These are phyloP conservation scores for Plantago coronopus DNA, from an alignment of 305 asterid species.

Conservation along the genomic window DNA sequence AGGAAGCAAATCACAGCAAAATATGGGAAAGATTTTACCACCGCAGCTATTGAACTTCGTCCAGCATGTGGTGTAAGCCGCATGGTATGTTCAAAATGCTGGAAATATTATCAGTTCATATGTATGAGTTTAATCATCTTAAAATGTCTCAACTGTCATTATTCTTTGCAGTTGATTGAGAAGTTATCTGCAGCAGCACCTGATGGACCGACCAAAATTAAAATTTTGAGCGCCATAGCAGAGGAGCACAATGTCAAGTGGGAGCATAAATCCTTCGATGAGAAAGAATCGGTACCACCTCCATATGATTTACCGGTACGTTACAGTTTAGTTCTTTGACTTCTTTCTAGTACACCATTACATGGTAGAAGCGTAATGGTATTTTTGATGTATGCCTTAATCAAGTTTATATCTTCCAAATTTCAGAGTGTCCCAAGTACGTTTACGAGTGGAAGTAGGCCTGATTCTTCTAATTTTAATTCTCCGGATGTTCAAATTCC, in stretches of 20 bases:
- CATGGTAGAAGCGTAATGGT: constrained; percentile 5
- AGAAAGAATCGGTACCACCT: constrained; percentile 33
- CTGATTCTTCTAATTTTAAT: constrained; percentile 35
- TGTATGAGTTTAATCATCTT: constrained; percentile 7
- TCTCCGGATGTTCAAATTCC: constrained; percentile 35
- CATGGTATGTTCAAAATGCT: constrained; percentile 53
- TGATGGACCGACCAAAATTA: constrained; percentile 63
- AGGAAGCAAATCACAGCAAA: constrained; percentile 70
- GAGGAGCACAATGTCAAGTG: constrained; percentile 72
- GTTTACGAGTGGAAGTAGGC: constrained; percentile 36
- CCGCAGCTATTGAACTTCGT: constrained; percentile 76
- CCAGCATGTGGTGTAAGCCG: constrained; percentile 92
- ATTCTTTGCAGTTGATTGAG: constrained; percentile 60
- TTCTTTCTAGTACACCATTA: constrained; percentile 18
- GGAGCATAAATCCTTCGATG: constrained; percentile 57
- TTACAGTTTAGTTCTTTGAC: constrained; percentile 27
- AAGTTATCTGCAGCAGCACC: constrained; percentile 79
- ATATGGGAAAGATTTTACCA: constrained; percentile 78
- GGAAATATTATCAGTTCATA: constrained; percentile 6
- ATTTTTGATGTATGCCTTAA: constrained; percentile 7
- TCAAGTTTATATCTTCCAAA: constrained; percentile 12
- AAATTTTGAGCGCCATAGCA: constrained; percentile 58
- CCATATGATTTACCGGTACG: constrained; percentile 60
- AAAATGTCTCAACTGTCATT: constrained; percentile 14
- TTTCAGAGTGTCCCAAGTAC: constrained; percentile 65